Evolutionary conservation across 1,284 basidiomycete species (phyloP).

Genomic region (Ganoderma lingzhi): DNA sequence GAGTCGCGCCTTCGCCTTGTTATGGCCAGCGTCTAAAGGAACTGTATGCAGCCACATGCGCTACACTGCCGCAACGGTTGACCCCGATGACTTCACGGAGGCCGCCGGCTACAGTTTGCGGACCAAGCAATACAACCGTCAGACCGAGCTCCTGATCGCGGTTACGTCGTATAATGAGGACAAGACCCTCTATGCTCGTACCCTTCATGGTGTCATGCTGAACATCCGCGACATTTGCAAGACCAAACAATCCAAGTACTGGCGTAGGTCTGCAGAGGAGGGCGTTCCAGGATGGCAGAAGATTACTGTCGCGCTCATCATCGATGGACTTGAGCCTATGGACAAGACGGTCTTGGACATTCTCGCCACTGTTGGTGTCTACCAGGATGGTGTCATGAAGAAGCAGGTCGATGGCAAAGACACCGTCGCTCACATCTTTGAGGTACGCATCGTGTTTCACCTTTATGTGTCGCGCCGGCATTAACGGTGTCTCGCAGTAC

Average conservation of each 20-base stretch:
- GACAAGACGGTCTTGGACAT: slow-evolving; percentile 94
- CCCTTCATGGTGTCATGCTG: slow-evolving; percentile 94
- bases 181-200: slow-evolving; percentile 93
- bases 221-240: slow-evolving; percentile 99
- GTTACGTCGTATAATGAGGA: slow-evolving; percentile 93
- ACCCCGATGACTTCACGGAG: slow-evolving; percentile 92
- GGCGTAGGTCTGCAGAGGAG: slow-evolving; percentile 86
- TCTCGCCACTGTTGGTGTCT: slow-evolving; percentile 88
- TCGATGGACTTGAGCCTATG: slow-evolving; percentile 96
- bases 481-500: slow-evolving; percentile 59
- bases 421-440: slow-evolving; percentile 91
- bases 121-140: slow-evolving; percentile 85
- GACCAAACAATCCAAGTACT: slow-evolving; percentile 95
- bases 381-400: slow-evolving; percentile 97
- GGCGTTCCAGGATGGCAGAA: slow-evolving; percentile 92
- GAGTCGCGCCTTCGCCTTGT: slow-evolving; percentile 42
- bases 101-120: slow-evolving; percentile 87
- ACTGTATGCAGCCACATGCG: slow-evolving; percentile 77
- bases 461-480: background rate
- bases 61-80: slow-evolving; percentile 92
- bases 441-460: slow-evolving; percentile 55
- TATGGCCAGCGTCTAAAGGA: slow-evolving; percentile 4
- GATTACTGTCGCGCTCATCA: slow-evolving; percentile 91
- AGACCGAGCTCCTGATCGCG: slow-evolving; percentile 94
- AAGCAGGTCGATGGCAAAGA: slow-evolving; percentile 93